Base-by-base conservation (phyloP, 768 basidiomycete genomes). In the Boletus sp. region DNA sequence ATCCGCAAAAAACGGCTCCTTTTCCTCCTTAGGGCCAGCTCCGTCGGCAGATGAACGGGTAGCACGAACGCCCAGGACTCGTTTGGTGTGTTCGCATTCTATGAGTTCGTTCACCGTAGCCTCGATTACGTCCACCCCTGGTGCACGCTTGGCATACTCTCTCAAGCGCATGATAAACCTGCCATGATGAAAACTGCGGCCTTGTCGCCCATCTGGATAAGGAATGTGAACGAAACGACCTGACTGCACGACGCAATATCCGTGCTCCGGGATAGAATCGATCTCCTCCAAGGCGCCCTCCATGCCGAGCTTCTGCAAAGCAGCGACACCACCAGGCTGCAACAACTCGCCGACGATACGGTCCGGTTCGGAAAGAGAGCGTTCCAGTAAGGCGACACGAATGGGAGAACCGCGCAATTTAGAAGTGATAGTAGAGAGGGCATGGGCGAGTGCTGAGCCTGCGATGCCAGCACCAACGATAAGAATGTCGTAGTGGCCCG, bases 321-420 rank as follows among this genome's bases (percentile, higher is more conserved):
- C 85, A 12, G 78, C 76, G 24, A 94, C 85, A 1, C 97, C 97
- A 1, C 89, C 94, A 2, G 97, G 97, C 67, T 99, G 97, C 24
- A 99, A 77, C 1, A 98, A 84, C 71, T 99, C 97, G 28, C 97
- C 97, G 35, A 98, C 97, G 62, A 99, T 98, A 17, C 97, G 83
- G 78, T 98, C 94, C 0, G 97, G 97, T 70, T 93, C 90, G 0
- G 88, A 80, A 4, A 98, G 80, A 14, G 95, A 96, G 11, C 96
- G 86, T 73, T 99, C 97, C 54, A 99, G 78, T 0, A 98, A 76
- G 17, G 88, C 88, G 62, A 98, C 86, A 20, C 85, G 82, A 18
- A 94, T 81, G 14, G 88, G 88, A 52, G 76, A 75, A 18, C 71
- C 48, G 41, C 83, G 78, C 40, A 68, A 58, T 50, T 71, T 62